Base-by-base conservation (phyloP, 331 rosid genomes). In the Spiraea crenata region DNA sequence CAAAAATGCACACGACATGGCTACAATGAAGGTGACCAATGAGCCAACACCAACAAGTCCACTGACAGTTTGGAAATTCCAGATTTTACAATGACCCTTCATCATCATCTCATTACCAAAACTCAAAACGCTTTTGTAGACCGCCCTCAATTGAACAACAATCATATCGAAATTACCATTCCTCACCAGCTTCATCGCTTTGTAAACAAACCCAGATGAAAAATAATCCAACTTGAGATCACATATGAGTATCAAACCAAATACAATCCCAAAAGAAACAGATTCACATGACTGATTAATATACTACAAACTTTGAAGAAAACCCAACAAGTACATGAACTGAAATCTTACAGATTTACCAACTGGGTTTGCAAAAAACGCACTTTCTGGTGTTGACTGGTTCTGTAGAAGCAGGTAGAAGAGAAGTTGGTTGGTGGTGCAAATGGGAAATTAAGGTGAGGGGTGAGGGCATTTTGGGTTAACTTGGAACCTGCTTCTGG, bases 31-130 rank as follows among this genome's bases (percentile, higher is more conserved):
- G 45, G 81, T 84, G 25, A 88, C 35, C 74, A 85, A 68, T 70
- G 86, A 90, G 19, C 86, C 88, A 69, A 78, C 51, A 67, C 80
- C 84, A 51, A 88, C 79, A 13, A 81, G 9, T 49, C 79, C 84
- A 81, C 78, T 83, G 75, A 81, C 76, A 59, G 96, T 79, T 42
- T 56, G 69, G 75, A 76, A 77, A 71, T 61, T 38, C 89, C 82
- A 85, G 14, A 77, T 57, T 64, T 70, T 73, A 66, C 77, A 67
- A 57, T 80, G 74, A 67, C 81, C 83, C 79, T 78, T 88, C 17
- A 75, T 52, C 17, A 75, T 52, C 37, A 80, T 69, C 72, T 77
- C 87, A 60, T 86, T 72, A 60, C 76, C 76, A 70, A 81, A 75
- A 59, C 79, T 62, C 63, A 77, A 68, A 79, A 74, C 77, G 79